Evolutionary conservation across 176 grass and related monocot genomes (phyloP).

Genomic region (Thalia dealbata): DNA sequence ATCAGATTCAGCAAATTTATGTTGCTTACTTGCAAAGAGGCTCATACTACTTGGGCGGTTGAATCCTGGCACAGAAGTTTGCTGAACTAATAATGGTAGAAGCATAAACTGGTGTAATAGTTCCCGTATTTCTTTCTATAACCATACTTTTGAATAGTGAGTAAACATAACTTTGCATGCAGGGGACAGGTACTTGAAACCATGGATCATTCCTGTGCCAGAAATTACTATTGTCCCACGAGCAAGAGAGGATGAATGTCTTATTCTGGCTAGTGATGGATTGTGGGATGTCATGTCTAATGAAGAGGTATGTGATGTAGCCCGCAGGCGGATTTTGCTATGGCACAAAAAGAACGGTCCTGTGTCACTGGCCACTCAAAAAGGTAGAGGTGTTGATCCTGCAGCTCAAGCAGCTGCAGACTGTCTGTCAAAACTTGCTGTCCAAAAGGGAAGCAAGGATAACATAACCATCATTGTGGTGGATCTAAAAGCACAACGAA

Average conservation of each 20-base stretch:
- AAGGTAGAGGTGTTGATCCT: conserved; percentile 42
- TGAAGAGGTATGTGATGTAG: conserved; percentile 73
- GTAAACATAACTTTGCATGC: conserved; percentile 11
- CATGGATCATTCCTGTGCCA: conserved; percentile 85
- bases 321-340: conserved; percentile 57
- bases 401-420: conserved; percentile 72
- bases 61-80: background rate
- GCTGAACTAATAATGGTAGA: background rate
- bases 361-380: conserved; percentile 21
- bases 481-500: conserved; percentile 82
- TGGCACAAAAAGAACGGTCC: conserved; percentile 77
- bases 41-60: background rate
- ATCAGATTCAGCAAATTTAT: background rate
- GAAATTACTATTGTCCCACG: conserved; percentile 68
- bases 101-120: background rate
- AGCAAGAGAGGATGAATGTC: conserved; percentile 78
- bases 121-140: background rate
- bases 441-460: conserved; percentile 87
- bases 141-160: background rate
- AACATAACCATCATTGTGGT: conserved; percentile 80
- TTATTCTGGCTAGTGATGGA: conserved; percentile 76
- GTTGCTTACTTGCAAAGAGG: too few relatives aligned
- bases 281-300: conserved; percentile 85
- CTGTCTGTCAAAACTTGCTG: conserved; percentile 65
- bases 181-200: conserved; percentile 91